Evolutionary conservation across 2,329 filamentous ascomycete species (phyloP), one percentile per base, ranked within the genome.

Genomic region (Phaeosphaeria sp.): DNA sequence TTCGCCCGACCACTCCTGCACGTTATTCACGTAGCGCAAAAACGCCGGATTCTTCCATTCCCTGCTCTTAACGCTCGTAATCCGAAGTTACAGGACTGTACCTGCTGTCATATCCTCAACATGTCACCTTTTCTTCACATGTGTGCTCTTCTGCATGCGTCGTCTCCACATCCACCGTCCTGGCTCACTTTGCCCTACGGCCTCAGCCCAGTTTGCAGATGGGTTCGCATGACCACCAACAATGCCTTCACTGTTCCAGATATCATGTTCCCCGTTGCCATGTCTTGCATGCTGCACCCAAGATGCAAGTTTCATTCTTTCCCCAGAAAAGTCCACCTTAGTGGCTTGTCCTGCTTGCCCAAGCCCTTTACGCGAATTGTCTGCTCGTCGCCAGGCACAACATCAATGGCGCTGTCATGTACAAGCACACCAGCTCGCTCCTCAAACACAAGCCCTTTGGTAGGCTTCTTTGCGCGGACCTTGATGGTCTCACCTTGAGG

Each of bases 361-460:
- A 82, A 60, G 3, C 79, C 80, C 66, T 66, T 77, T 57, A 82
- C 79, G 55, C 65, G 75, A 63, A 83, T 75, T 46, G 77, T 62
- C 65, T 87, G 84, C 58, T 83, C 82, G 66, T 87, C 85, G 6
- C 84, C 84, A n/a, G 85, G 85, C 6, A 85, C 81, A 57, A 87
- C 71, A 66, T 87, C 85, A 52, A 87, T 78, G 9, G 83, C 84
- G 66, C 83, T 86, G 68, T 87, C 84, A 51, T 82, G 79, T 20
- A 86, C 72, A 13, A 80, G 76, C 43, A 86, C 80, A 11, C 83
- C 84, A 52, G 84, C 80, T 52, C 83, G 72, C 66, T 87, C 85
- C 69, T 87, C 85, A 62, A 87, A 86, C 3, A 87, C 85, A n/a
- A 87, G 72, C 13, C 85, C 84, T 63, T 87, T 87, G 2, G 85